Evolutionary conservation across 345 rosid species (phyloP), one percentile per base, ranked within the genome.

Genomic region (Eucalyptus regnans): DNA sequence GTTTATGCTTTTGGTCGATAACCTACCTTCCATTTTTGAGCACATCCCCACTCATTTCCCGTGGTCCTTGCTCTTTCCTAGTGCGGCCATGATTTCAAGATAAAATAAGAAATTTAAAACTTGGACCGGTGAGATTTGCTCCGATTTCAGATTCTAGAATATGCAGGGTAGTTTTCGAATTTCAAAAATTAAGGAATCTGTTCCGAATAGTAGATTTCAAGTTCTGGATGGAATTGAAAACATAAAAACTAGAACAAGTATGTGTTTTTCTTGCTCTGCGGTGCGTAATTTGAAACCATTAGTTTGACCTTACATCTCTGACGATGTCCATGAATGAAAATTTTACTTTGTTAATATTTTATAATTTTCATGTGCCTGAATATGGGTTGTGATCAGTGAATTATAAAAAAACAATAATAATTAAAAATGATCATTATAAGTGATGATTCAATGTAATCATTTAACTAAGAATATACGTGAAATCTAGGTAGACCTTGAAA

Each of bases 301-400:
- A 52, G 25, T 52, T 8, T 52, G 25, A 52, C 25, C 2, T 52
- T 18, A 52, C 0, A 52, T 52, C 4, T 52, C 0, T 20, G 5
- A 52, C 2, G 9, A 7, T 52, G 20, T 52, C 0, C 0, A 52
- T 52, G 1, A 52, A 1, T 3, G 0, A 52, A 52, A 3, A 0
- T 52, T 52, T 20, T 52, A 7, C 0, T 18, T 7, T 7, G 0
- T 18, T 7, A 8, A 52, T 52, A 52, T 52, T 7, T 3, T 1
- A 52, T 52, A 20, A 52, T 18, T 52, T 8, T 52, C 1, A 8
- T 52, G 2, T 52, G 25, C 1, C 0, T 18, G 0, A 52, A 20
- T 18, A 20, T 52, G 0, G 10, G 1, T 52, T 52, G 9, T 52
- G 4, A 7, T 52, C 0, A 20, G 5, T 20, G 10, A 20, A 3